phyloP scores from a whole-genome alignment of 257 asterid genomes.

The Solanum dulcamara region DNA sequence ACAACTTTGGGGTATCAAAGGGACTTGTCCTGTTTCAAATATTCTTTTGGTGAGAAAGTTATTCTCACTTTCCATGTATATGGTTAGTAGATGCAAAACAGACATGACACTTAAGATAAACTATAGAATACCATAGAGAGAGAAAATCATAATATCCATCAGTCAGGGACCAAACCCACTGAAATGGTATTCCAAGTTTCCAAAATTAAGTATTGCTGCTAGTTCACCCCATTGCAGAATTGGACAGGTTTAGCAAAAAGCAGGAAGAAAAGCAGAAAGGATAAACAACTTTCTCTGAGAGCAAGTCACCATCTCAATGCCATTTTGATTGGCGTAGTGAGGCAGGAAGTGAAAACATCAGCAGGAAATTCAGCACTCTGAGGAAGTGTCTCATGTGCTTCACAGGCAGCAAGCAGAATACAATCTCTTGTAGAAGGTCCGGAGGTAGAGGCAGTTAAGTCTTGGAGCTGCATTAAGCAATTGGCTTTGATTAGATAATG shows the following conservation, averaged over 20 bases:
- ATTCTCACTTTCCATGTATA: background rate
- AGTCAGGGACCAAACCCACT: background rate
- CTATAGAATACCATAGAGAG: background rate
- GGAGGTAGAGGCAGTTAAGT: conserved; percentile 47
- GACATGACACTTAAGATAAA: background rate
- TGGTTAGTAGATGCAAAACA: background rate
- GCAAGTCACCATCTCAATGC: conserved; percentile 78
- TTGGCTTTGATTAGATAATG: background rate
- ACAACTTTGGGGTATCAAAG: background rate
- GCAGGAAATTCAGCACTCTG: conserved; percentile 97
- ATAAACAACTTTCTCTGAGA: background rate
- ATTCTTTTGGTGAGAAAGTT: background rate
- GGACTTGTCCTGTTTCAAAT: background rate
- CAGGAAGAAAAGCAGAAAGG: background rate
- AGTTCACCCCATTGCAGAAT: background rate
- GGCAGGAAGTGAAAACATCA: conserved; percentile 94
- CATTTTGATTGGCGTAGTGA: conserved; percentile 96
- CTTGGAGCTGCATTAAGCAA: conserved; percentile 55
- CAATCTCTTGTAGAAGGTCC: conserved; percentile 40
- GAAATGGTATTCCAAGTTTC: background rate
- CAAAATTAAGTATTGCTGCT: background rate
- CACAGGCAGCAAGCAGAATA: conserved; percentile 93
- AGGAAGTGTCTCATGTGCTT: conserved; percentile 74
- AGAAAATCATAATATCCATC: background rate
- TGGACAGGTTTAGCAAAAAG: background rate